A percentile compares a stretch with the other conserved stretches of the same genome.
These are phyloP conservation scores for Citrus unshiu DNA, from an alignment of 345 rosid species.

Conservation along the genomic window DNA sequence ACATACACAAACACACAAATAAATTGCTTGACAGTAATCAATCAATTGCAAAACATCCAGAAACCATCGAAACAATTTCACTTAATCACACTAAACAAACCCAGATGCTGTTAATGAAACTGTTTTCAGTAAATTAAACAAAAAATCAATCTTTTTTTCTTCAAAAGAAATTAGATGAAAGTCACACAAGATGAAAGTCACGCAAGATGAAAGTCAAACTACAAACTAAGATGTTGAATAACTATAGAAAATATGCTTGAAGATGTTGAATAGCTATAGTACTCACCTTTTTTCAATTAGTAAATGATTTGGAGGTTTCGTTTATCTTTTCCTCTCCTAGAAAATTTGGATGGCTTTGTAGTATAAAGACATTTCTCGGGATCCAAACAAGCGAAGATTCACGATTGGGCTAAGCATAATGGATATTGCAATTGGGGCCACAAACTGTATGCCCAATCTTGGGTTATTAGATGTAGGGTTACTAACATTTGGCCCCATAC, in stretches of 20 bases:
- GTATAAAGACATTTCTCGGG: neutral
- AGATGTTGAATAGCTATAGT: neutral
- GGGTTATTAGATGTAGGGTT: too few species aligned
- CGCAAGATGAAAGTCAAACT: too few species aligned
- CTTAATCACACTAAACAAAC: too few species aligned
- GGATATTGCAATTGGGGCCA: neutral
- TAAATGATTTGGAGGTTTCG: too few species aligned
- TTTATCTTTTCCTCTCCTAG: neutral
- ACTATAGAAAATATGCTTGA: too few species aligned
- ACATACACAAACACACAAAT: neutral
- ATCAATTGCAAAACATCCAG: neutral
- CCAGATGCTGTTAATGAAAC: neutral
- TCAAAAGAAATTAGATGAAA: too few species aligned
- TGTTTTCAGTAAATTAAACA: neutral
- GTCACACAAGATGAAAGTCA: too few species aligned
- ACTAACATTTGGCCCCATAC: too few species aligned
- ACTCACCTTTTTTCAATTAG: neutral
- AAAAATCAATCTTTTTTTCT: neutral
- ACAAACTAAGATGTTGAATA: neutral
- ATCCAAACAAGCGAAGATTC: neutral
- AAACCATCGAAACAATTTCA: too few species aligned
- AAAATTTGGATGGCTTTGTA: neutral
- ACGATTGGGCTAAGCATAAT: neutral
- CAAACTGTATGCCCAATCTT: neutral
- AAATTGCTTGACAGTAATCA: neutral